phyloP scores from a whole-genome alignment of 768 basidiomycete species.

The Russula vinacea region DNA sequence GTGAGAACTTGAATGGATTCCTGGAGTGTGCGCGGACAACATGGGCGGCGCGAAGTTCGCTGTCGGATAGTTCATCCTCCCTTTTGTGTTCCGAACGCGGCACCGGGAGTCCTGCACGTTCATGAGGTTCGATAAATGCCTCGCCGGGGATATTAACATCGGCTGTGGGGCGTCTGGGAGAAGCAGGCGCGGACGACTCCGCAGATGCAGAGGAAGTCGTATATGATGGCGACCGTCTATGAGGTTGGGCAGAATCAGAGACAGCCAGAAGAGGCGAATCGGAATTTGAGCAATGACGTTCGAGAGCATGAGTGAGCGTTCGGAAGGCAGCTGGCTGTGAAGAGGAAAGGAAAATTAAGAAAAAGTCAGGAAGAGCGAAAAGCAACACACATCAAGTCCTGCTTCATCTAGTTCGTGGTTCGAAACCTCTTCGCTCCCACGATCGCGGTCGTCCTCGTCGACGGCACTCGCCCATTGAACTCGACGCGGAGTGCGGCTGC shows the following conservation, averaged over 20 bases:
- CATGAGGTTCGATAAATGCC: constrained; percentile 57
- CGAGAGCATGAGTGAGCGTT: constrained; percentile 49
- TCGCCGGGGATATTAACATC: constrained; percentile 45
- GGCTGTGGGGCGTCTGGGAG: constrained; percentile 5
- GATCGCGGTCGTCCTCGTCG: constrained; percentile 8
- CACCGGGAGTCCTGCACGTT: constrained; percentile 62
- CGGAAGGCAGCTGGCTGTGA: constrained; percentile 49
- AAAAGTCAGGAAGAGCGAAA: constrained; percentile 1
- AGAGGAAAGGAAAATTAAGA: constrained; percentile 1
- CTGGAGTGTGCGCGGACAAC: constrained; percentile 46
- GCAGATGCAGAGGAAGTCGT: constrained; percentile 26
- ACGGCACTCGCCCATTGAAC: constrained; percentile 29
- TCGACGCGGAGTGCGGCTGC: constrained; percentile 26
- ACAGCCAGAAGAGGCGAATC: constrained; percentile 25
- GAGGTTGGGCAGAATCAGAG: constrained; percentile 15
- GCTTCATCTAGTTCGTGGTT: constrained; percentile 53
- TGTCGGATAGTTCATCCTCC: constrained; percentile 5
- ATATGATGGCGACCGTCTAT: background rate
- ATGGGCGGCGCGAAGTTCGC: constrained; percentile 39
- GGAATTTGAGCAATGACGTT: constrained; percentile 44
- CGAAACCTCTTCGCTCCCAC: constrained; percentile 11
- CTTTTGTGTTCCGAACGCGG: constrained; percentile 35
- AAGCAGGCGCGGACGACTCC: constrained; percentile 24
- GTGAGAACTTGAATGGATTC: constrained; percentile 23
- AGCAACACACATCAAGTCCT: constrained; percentile 48